Evolutionary conservation across 2,329 filamentous ascomycete genomes (phyloP), one percentile per base, ranked within the genome.

Genomic region (Clarireedia hainanense): DNA sequence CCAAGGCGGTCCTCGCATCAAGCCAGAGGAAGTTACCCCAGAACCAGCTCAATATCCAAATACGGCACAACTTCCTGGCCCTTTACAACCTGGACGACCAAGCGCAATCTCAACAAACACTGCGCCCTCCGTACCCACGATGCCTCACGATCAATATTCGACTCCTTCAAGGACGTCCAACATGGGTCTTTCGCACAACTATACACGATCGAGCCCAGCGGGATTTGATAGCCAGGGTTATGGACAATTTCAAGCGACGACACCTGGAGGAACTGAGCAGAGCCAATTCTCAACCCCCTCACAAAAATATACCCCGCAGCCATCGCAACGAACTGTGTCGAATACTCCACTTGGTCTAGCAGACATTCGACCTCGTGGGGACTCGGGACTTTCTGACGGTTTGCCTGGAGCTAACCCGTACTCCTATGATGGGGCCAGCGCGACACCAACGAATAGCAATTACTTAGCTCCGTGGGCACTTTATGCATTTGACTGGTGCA

Each of bases 401-500:
- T 75, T 80, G 14, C 77, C 84, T 43, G 85, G 84, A 34, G 75
- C 78, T 2, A 75, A 75, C 46, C 71, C 72, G 71, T 77, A 71
- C 62, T 78, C 80, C 51, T 86, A 86, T 68, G 88, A 91, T 66
- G 76, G 83, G 51, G 81, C 83, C 60, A 81, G 82, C 68, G 70
- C 82, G 60, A 76, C 82, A 72, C 70, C 86, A 69, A 72, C 88
- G 69, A 95, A 92, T 61, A 95, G 90, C 76, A 96, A 92, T 70
- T 96, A 96, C 69, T 75, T 95, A 60, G 91, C 92, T 4, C 91
- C 92, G 0, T 99, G 94, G 90, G 87, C 91, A 14, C 85, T 95
- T 55, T 99, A 97, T 71, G 92, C 94, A 12, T 92, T 95, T 66
- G 94, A 99, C 74, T 99, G 94, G 94, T 99, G 94, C 76, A 99